Evolutionary conservation across 106 monocot genomes (phyloP).

Genomic region (Iris macrosiphon): DNA sequence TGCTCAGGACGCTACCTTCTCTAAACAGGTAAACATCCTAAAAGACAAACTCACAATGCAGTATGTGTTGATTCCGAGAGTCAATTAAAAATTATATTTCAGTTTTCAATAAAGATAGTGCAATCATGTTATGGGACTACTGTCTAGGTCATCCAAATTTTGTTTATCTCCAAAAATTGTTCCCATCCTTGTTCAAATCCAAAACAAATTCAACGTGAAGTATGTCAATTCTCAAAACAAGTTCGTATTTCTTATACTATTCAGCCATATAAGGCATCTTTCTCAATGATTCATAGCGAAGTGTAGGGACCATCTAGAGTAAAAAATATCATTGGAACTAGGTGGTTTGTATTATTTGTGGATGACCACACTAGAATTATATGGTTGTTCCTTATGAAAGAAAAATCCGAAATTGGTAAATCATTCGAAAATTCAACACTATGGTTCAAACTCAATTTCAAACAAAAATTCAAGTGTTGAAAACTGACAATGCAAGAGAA

Average conservation of each 20-base stretch:
- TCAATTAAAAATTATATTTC: background rate
- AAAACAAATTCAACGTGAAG: background rate
- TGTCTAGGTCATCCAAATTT: slow-evolving; percentile 1
- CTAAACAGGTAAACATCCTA: background rate
- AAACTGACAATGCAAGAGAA: slow-evolving; percentile 4
- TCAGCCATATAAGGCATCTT: slow-evolving; percentile 1
- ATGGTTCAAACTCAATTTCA: slow-evolving; percentile 1
- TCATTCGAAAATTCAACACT: background rate
- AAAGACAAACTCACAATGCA: slow-evolving; percentile 3
- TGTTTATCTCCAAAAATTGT: background rate
- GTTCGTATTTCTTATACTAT: too few species aligned
- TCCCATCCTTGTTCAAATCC: background rate
- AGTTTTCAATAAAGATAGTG: background rate
- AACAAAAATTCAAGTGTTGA: slow-evolving; percentile 7
- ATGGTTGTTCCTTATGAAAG: background rate
- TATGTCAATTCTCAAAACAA: too few species aligned
- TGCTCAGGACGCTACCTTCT: slow-evolving; percentile 3
- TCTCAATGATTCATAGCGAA: slow-evolving; percentile 1
- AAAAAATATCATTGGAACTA: background rate
- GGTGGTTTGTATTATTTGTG: slow-evolving; percentile 1
- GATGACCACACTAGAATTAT: background rate
- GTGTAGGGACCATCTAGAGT: background rate
- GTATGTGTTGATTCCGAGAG: background rate
- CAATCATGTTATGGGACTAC: slow-evolving; percentile 1
- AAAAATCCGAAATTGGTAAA: background rate